Percentiles rank a stretch among this genome's conserved stretches.
phyloP scores from a whole-genome alignment of 495 filamentous ascomycete genomes.

The Neurospora discreta region DNA sequence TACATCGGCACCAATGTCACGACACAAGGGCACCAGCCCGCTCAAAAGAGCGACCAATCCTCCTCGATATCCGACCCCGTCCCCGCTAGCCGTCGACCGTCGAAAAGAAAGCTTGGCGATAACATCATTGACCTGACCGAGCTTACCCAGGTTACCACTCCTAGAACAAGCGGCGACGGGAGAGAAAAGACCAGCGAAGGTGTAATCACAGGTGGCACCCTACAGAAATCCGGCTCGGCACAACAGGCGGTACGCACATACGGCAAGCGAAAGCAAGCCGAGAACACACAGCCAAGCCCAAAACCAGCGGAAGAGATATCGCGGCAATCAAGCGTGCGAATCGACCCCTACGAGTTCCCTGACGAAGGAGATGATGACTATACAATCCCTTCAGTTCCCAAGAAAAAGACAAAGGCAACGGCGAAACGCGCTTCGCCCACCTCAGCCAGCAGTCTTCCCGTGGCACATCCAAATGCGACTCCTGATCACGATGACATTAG shows the following conservation, averaged over 20 bases:
- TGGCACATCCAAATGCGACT: neutral
- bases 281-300: neutral
- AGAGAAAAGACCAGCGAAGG: neutral
- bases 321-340: neutral
- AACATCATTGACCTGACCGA: constrained; percentile 7
- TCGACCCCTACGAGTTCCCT: neutral
- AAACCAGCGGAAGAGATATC: neutral
- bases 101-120: neutral
- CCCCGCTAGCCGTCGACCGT: neutral
- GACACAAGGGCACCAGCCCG: neutral
- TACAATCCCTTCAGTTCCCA: constrained; percentile 1
- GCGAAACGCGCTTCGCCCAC: neutral
- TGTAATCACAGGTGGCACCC: neutral
- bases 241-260: constrained; percentile 3
- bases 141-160: constrained; percentile 13
- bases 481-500: neutral
- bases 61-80: constrained; percentile 12
- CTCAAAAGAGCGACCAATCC: neutral
- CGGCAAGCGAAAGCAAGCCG: constrained; percentile 10
- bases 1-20: neutral
- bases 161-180: constrained; percentile 1
- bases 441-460: neutral
- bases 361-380: constrained; percentile 1
- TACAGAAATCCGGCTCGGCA: neutral
- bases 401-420: neutral